Evolutionary conservation across 164 flowering plant genomes (phyloP).

Genomic region (Litsea cubeba): DNA sequence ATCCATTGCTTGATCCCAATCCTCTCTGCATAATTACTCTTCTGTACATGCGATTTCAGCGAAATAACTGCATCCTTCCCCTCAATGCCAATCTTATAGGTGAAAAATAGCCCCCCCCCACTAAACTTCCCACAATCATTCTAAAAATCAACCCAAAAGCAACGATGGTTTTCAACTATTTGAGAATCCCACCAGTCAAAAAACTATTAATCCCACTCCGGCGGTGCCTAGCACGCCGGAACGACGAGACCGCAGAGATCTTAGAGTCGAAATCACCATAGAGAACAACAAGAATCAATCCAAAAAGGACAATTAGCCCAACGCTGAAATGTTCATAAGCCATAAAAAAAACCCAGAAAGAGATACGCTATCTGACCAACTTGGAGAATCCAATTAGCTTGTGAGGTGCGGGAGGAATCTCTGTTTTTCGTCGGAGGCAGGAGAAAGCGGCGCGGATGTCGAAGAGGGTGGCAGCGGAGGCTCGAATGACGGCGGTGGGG

Average conservation of each 20-base stretch:
- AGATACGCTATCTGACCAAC: constrained; percentile 61
- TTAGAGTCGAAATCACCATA: constrained; percentile 50
- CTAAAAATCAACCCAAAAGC: constrained; percentile 79
- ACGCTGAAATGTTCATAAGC: constrained; percentile 60
- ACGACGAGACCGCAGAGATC: constrained; percentile 52
- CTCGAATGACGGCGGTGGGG: constrained; percentile 67
- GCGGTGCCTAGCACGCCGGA: constrained; percentile 50
- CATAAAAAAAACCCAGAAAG: constrained; percentile 71
- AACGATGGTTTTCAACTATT: constrained; percentile 67
- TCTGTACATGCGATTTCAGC: constrained; percentile 67
- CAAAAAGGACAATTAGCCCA: constrained; percentile 50
- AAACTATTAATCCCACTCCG: constrained; percentile 43
- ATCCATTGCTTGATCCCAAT: constrained; percentile 87
- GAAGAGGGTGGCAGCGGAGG: constrained; percentile 47
- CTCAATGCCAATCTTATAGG: constrained; percentile 89
- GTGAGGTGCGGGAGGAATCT: constrained; percentile 2
- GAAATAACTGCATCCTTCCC: constrained; percentile 87
- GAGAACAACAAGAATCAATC: constrained; percentile 47
- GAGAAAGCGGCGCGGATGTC: constrained; percentile 47
- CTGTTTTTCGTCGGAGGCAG: constrained; percentile 31
- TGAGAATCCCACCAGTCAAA: constrained; percentile 61
- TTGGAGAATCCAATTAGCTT: constrained; percentile 55
- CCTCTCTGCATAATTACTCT: constrained; percentile 78
- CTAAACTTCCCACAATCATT: constrained; percentile 65
- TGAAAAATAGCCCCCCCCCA: constrained; percentile 69